phyloP scores from a whole-genome alignment of 352 stramenopile genomes.

The Pythium rhizo-oryzae region DNA sequence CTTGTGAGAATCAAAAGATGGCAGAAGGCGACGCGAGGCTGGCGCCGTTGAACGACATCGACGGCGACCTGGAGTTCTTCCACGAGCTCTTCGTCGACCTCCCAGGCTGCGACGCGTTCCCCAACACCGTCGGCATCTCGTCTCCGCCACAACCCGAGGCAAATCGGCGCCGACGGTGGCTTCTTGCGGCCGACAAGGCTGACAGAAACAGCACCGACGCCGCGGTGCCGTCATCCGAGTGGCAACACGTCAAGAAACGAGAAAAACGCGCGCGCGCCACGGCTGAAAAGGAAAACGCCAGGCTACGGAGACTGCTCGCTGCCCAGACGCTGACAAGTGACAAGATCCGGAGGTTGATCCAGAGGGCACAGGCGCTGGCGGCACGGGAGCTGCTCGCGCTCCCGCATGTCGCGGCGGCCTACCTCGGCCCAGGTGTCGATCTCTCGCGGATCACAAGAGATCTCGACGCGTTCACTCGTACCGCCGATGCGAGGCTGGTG shows the following conservation, averaged over 20 bases:
- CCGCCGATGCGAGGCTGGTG: neutral
- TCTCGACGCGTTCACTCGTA: neutral
- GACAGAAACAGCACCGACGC: too few species aligned
- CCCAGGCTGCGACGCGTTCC: neutral
- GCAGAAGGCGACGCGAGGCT: too few species aligned
- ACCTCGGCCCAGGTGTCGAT: neutral
- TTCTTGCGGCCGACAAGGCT: too few species aligned
- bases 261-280: neutral
- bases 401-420: neutral
- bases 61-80: conserved; percentile 5
- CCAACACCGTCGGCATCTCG: too few species aligned
- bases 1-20: too few species aligned
- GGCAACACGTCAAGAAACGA: neutral
- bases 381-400: neutral
- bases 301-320: neutral
- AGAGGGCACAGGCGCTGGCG: neutral
- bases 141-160: too few species aligned
- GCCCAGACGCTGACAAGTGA: neutral
- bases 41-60: too few species aligned
- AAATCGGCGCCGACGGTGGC: too few species aligned
- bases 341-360: neutral
- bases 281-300: neutral
- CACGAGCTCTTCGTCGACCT: neutral
- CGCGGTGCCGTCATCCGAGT: neutral
- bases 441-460: neutral